Evolutionary conservation across 352 stramenopile genomes (phyloP), one percentile per base, ranked within the genome.

Genomic region (Globisporangium viniferum): DNA sequence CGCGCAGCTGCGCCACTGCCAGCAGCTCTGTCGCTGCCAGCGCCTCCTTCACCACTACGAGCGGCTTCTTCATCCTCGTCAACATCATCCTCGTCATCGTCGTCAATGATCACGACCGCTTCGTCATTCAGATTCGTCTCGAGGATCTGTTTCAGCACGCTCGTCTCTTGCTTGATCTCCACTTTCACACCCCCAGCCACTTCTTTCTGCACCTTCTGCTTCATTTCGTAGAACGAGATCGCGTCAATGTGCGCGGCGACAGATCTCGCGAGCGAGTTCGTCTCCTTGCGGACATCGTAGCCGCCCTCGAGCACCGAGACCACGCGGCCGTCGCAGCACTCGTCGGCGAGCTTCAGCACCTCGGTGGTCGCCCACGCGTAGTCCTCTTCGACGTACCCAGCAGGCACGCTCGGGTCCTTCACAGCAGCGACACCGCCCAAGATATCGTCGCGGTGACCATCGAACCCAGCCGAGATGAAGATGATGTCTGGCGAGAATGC

Each of bases 401-500:
- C 87, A 31, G 87, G 87, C 10, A 92, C 78, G 29, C 76, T 90
- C n/a, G 76, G 74, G 70, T 93, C 87, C 63, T 91, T 91, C 27
- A 93, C 85, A 35, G 87, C 87, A 24, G 87, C 87, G 7, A 88
- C 73, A 1, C 88, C 88, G n/a, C 88, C 86, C 12, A 94, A 61
- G 24, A 94, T 92, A 59, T 96, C 89, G 67, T 96, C 86, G 8
- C 84, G 85, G 66, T 96, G 88, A 22, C 88, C 88, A 58, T 96
- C 88, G 68, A 96, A 96, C n/a, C 88, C 88, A 5, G 88, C 87
- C 54, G 88, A 96, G 69, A 96, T 93, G 66, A 96, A 93, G 60
- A 96, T 91, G 22, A 96, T 91, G 63, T 96, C 86, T 0, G 88
- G 88, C 12, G 68, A 57, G 67, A 96, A 96, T 14, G 70, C 66